Percentiles rank a stretch among this genome's conserved stretches.
phyloP scores from a whole-genome alignment of 2,329 filamentous ascomycete genomes.

The Drechmeria coniospora region DNA sequence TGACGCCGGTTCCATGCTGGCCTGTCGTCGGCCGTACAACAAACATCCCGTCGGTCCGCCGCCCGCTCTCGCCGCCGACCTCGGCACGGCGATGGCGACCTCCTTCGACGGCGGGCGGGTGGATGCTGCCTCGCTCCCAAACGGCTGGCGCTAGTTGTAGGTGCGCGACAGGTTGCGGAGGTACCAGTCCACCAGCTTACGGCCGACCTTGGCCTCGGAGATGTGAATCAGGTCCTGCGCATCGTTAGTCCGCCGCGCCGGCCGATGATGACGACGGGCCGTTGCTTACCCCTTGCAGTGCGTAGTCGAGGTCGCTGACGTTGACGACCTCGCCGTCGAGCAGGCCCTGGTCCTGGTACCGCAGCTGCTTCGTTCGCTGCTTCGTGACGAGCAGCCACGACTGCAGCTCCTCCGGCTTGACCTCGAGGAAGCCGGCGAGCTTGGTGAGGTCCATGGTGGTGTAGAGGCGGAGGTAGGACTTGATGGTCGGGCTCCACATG shows the following conservation, averaged over 20 bases:
- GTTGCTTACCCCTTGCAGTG: conserved; percentile 73
- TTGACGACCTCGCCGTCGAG: conserved; percentile 87
- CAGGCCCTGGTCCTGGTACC: conserved; percentile 78
- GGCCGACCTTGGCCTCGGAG: conserved; percentile 94
- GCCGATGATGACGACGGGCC: conserved; percentile 8
- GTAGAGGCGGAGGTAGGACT: conserved; percentile 97
- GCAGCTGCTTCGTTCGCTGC: conserved; percentile 91
- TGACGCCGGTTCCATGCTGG: conserved; percentile 26
- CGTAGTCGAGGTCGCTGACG: conserved; percentile 92
- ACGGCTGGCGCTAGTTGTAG: no score
- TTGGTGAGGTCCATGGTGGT: conserved; percentile 99
- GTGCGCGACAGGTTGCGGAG: conserved; percentile 90
- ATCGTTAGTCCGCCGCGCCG: conserved; percentile 8
- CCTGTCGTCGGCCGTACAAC: conserved; percentile 17
- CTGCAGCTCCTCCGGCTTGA: conserved; percentile 88
- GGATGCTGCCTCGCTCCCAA: no score
- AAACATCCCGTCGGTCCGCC: conserved; percentile 1
- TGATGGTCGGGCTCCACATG: conserved; percentile 93
- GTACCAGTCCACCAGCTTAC: conserved; percentile 98
- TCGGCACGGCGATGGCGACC: not conserved
- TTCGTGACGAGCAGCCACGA: conserved; percentile 95
- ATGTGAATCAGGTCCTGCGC: conserved; percentile 87
- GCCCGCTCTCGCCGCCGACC: conserved; percentile 6
- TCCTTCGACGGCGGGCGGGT: no score
- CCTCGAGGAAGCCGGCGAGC: conserved; percentile 90